Base-by-base conservation (phyloP, 495 filamentous ascomycete genomes). In the Hyaloscypha variabilis region DNA sequence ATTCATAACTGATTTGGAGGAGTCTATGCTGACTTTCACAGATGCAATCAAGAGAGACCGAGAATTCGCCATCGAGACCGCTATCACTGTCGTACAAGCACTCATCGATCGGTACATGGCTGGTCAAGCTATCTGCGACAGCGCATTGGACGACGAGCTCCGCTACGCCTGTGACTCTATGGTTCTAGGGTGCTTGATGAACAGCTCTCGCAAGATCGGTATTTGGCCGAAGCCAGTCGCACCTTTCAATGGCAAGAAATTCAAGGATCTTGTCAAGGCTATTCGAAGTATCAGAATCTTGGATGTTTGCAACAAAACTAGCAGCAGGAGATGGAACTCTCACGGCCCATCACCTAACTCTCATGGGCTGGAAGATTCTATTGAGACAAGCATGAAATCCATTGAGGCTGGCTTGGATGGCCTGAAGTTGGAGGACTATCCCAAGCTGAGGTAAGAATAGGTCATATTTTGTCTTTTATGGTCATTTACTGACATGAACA, bases 341-440 rank as follows among this genome's bases (percentile, higher is more conserved):
- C 28, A 30, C 34, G 25, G 29, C 14, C 26, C 28, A 29, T 24
- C 26, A 4, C 10, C 31, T 13, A 46, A 57, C 36, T 26, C n/a
- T 14, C 51, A 64, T 49, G 52, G 52, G 2, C 21, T 64, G 14
- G 55, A 64, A 23, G 52, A 30, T 2, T 30, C 49, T 21, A 64
- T 64, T 50, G 31, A 49, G 6, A 11, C 31, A 6, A 3, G n/a
- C 3, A 39, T 64, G n/a, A 81, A 81, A 56, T 75, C 79, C 13
- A 81, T 89, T 34, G 87, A 88, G 70, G 82, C 84, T 2, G 85
- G 82, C 63, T 77, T 89, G 17, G 59, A 62, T 17, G 54, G 54
- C 13, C 23, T 67, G 6, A 30, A 69, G 65, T 26, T 64, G 8
- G 42, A 42, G 36, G 61, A 64, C 24, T 64, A 56, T 19, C 29